Evolutionary conservation across 768 basidiomycete species (phyloP), one percentile per base, ranked within the genome.

Genomic region (Boletus pseudopeckii): DNA sequence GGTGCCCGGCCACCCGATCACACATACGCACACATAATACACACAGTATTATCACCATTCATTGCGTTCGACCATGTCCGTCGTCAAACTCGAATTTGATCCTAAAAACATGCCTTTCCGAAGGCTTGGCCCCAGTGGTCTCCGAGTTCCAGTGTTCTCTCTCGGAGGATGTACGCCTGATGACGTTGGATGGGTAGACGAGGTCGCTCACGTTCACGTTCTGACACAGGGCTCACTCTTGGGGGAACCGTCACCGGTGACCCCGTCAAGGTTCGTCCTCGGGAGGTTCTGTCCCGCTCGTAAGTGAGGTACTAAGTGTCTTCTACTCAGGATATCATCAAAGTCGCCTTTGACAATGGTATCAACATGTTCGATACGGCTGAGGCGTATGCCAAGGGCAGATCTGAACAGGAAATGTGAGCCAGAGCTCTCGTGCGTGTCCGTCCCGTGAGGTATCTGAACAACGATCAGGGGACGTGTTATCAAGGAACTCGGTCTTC

Each of bases 321-420:
- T 20, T 52, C 3, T 9, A 33, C n/a, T 6, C 37, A 55, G 54
- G 54, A 55, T 7, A 55, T 55, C 17, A 30, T 54, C 52, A 40
- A 34, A 30, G 52, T 55, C 13, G 52, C 54, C 18, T 45, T 45
- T 28, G 53, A 55, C 26, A 54, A 55, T 24, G 54, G 52, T 5
- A 54, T 54, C 52, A 55, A 54, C 44, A 55, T 55, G 52, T 55
- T 55, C 11, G 44, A 55, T 28, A 55, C 54, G 28, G 54, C 43
- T 4, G 43, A 54, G 52, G 54, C 43, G 4, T 54, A 55, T 1
- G 52, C 52, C 52, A 54, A 34, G 32, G 52, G 52, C 7, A 44
- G 7, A 34, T 55, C 52, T 13, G 52, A 54, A 24, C 30, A 40
- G n/a, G 54, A 55, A 45, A 54, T 54, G 53, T 55, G n/a, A 54